Evolutionary conservation across 106 monocot genomes (phyloP).

Genomic region (Triglochin maritima): DNA sequence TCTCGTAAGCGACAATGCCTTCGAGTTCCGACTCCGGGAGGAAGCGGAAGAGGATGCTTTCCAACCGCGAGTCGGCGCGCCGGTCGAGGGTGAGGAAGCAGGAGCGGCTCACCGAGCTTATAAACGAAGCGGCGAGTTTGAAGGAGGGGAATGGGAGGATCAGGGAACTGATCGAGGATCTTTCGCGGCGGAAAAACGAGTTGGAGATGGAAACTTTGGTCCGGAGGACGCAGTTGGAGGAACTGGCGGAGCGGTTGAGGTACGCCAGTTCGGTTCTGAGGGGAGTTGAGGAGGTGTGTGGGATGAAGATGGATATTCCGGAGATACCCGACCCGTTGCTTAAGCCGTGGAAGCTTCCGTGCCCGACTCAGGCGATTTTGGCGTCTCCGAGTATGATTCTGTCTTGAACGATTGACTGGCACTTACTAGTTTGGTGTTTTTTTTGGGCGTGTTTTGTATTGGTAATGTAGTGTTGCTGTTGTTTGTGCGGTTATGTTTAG

Average conservation of each 20-base stretch:
- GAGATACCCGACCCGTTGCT: constrained; percentile 25
- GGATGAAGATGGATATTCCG: constrained; percentile 17
- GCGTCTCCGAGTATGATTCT: constrained; percentile 11
- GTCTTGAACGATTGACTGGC: background rate
- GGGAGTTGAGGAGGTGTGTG: constrained; percentile 13
- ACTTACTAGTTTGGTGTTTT: too few species aligned
- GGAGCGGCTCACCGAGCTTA: constrained; percentile 18
- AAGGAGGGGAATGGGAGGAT: constrained; percentile 9
- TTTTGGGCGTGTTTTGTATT: too few species aligned
- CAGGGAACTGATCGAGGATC: background rate
- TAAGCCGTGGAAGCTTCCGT: constrained; percentile 25
- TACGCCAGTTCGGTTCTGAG: constrained; percentile 13
- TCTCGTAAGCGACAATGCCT: constrained; percentile 15
- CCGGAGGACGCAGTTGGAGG: constrained; percentile 10
- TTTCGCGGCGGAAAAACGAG: background rate
- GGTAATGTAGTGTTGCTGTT: too few species aligned
- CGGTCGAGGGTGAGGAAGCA: constrained; percentile 31
- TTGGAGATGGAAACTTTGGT: constrained; percentile 13
- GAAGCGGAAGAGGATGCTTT: constrained; percentile 23
- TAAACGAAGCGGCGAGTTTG: constrained; percentile 8
- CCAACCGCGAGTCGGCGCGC: constrained; percentile 27
- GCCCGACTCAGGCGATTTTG: constrained; percentile 18
- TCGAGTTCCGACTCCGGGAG: constrained; percentile 20
- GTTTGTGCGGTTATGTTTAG: too few species aligned
- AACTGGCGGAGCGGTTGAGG: constrained; percentile 15